Percentiles rank a stretch among this genome's conserved stretches.
Evolutionary conservation across 176 grass and related monocot genomes (phyloP).

Genomic region (Aegilops umbellulata): DNA sequence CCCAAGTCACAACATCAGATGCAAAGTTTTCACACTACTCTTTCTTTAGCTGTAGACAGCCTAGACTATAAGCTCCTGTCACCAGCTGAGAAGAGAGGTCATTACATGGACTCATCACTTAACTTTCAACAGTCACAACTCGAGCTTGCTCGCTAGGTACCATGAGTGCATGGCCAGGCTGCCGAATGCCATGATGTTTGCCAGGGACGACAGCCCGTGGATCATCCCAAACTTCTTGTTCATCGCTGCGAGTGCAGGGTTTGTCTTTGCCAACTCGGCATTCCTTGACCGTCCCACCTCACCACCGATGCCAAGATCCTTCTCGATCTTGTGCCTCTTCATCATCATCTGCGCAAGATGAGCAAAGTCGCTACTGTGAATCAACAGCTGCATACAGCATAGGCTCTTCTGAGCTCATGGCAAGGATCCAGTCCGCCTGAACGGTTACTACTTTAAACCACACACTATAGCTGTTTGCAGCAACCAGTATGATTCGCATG

Average conservation of each 20-base stretch:
- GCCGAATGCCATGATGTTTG: constrained; percentile 73
- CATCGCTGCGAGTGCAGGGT: constrained; percentile 46
- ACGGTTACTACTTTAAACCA: background rate
- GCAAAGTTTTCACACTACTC: background rate
- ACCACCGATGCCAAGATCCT: constrained; percentile 55
- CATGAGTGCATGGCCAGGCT: constrained; percentile 88
- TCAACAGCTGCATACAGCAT: background rate
- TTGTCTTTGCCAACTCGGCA: constrained; percentile 46
- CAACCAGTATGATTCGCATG: background rate
- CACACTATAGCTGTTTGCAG: background rate
- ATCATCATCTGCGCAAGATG: constrained; percentile 57
- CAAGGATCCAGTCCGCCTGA: background rate
- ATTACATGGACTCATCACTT: background rate
- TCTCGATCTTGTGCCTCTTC: constrained; percentile 85
- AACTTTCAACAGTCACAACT: constrained; percentile 36
- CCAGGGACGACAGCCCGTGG: constrained; percentile 73
- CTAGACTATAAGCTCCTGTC: background rate
- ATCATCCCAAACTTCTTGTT: constrained; percentile 88
- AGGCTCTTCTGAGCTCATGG: background rate
- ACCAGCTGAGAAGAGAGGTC: background rate
- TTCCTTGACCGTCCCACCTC: constrained; percentile 77
- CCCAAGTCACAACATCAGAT: background rate
- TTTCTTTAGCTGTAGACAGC: background rate
- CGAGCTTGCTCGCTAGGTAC: constrained; percentile 69
- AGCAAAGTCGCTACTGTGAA: background rate